Conservation (phyloP, 1,284 basidiomycete species). For the Trichosporon ovoides region DNA sequence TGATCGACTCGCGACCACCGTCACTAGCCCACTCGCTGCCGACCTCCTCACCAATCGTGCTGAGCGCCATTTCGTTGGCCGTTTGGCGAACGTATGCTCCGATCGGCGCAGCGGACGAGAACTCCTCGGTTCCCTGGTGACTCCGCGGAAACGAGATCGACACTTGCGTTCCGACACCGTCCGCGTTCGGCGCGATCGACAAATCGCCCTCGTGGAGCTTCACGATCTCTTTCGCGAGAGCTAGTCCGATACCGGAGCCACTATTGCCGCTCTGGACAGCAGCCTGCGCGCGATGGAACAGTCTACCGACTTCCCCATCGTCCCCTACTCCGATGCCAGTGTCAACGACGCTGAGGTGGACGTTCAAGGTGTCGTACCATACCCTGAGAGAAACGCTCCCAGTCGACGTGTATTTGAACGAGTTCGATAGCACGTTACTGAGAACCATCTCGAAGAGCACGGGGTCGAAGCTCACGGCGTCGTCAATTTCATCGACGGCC, state of each 20-base stretch:
- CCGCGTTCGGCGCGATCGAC: constrained; percentile 22
- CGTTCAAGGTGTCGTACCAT: constrained; percentile 17
- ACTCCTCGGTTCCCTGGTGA: not conserved
- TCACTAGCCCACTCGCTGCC: not conserved
- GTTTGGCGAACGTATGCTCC: constrained; percentile 18
- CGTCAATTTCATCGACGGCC: constrained; percentile 23
- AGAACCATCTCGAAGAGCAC: constrained; percentile 44
- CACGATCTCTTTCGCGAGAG: constrained; percentile 42
- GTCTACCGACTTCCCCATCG: constrained; percentile 13
- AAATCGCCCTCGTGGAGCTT: constrained; percentile 48
- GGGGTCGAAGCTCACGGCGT: constrained; percentile 35
- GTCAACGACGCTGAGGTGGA: constrained; percentile 35
- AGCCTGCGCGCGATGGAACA: constrained; percentile 17
- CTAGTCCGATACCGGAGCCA: constrained; percentile 14
- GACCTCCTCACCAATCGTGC: constrained; percentile 4
- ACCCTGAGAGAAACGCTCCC: constrained; percentile 24
- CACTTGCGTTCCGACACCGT: constrained; percentile 1
- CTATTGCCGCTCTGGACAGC: constrained; percentile 11
- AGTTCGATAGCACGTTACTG: constrained; percentile 38
- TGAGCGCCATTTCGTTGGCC: constrained; percentile 16
- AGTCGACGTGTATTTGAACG: constrained; percentile 28
- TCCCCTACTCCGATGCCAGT: constrained; percentile 41
- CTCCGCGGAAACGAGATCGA: constrained; percentile 8
- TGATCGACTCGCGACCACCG: constrained; percentile 5
- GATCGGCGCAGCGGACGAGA: not conserved